These are phyloP conservation scores for Acorus calamus DNA, from an alignment of 106 monocot genomes.

Conservation along the genomic window DNA sequence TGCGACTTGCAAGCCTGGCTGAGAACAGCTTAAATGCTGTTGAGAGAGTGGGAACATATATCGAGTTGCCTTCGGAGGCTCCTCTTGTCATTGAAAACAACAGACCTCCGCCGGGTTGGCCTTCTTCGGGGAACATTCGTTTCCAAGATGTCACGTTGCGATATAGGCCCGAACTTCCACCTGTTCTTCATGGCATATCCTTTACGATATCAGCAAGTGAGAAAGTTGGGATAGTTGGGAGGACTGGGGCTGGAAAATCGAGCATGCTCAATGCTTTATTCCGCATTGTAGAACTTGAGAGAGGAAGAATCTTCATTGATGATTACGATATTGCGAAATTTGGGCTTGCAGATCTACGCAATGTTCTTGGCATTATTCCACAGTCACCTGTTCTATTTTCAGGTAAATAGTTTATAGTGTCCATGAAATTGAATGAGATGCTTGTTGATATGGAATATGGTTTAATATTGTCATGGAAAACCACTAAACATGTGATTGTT, in stretches of 20 bases:
- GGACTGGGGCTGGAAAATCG: conserved; percentile 97
- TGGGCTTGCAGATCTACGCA: conserved; percentile 84
- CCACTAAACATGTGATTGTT: too few species aligned
- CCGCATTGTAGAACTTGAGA: conserved; percentile 86
- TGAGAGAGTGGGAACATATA: conserved; percentile 82
- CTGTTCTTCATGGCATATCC: conserved; percentile 95
- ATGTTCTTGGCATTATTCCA: conserved; percentile 92
- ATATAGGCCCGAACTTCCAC: conserved; percentile 92
- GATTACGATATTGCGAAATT: conserved; percentile 67
- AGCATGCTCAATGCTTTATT: conserved; percentile 99
- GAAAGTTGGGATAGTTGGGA: conserved; percentile 93
- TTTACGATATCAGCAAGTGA: conserved; percentile 75
- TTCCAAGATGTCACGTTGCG: conserved; percentile 84
- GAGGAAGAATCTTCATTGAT: conserved; percentile 74
- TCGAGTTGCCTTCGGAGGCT: conserved; percentile 88
- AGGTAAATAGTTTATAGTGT: conserved; percentile 23
- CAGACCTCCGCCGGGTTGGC: conserved; percentile 96
- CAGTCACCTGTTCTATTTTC: conserved; percentile 96
- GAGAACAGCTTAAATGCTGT: conserved; percentile 99
- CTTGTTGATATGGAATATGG: too few species aligned
- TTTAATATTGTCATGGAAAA: too few species aligned
- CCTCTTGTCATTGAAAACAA: conserved; percentile 63
- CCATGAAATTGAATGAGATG: too few species aligned
- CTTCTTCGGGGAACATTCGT: conserved; percentile 58
- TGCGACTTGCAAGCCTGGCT: conserved; percentile 92